Base-by-base conservation (phyloP, 2,329 filamentous ascomycete genomes). In the Byssothecium circinans region DNA sequence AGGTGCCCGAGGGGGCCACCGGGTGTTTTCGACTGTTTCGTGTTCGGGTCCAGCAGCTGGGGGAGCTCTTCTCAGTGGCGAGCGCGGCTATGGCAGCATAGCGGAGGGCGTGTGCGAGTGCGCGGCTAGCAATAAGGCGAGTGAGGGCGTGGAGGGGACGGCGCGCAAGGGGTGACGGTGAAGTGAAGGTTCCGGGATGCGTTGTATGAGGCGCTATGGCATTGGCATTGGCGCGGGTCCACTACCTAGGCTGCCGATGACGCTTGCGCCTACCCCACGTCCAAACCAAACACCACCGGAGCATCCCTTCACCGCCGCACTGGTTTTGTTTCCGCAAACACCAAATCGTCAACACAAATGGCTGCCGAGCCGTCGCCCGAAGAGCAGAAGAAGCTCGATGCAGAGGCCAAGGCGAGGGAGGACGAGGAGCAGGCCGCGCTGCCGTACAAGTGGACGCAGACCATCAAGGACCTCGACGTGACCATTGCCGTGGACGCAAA, bases 401-500 rank as follows among this genome's bases (percentile, higher is more conserved):
- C 76, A 54, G 81, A 81, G 60, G 78, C 77, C 57, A 80, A 79
- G 63, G 86, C 84, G 53, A 85, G 86, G 69, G 91, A 99, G 76
- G 79, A 82, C 47, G 87, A 86, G 62, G 94, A 99, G 76, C 94
- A 99, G 78, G 87, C 85, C 34, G 83, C 86, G 19, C 85, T 99
- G 34, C 94, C 94, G 1, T 99, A 99, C 84, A 94, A 95, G 76
- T 99, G 94, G 94, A 88, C 82, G 10, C 94, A 99, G 76, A 91
- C 88, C 19, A 96, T 99, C 69, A 81, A 80, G 60, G 94, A 97
- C 67, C 76, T 96, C 51, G 89, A 96, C 67, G 75, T 97, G 63
- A 86, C 81, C 41, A 81, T 95, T 49, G 77, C 81, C 22, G 84
- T 99, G 1, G 87, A 92, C 0, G 87, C 81, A 19, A 95, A 91